Base-by-base conservation (phyloP, 2,329 filamentous ascomycete species). In the Paracamarosporium sp. region DNA sequence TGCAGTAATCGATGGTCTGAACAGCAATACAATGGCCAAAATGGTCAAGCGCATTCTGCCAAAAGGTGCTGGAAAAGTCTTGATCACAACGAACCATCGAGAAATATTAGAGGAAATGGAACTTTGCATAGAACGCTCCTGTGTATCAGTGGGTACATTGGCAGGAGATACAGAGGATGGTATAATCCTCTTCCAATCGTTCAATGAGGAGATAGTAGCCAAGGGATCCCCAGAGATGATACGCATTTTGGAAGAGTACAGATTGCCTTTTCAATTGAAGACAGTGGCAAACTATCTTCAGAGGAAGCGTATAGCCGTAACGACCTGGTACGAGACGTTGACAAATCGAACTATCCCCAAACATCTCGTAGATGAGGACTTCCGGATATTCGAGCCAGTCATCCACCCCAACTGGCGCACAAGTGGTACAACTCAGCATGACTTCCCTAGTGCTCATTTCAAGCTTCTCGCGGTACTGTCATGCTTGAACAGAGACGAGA, bases 1-100 rank as follows among this genome's bases (percentile, higher is more conserved):
- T 6, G 27, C 47, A n/a, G 51, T 54, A 1, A 22, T 54, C 12
- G 51, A 54, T 38, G 51, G 51, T 7, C 41, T 54, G 3, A 30
- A 54, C 24, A 22, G 15, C 9, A 24, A 6, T 17, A 2, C 28
- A 22, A 24, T 45, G n/a, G 50, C 24, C 7, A 15, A 17, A 8
- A n/a, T 22, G 6, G 25, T 52, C 2, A 35, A 27, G 24, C 2
- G 17, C 2, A 30, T 54, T 28, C 4, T 54, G 2, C 51, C 51
- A 2, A 44, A 20, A 45, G 17, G n/a, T 4, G 28, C 2, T 2
- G 50, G 36, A 13, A 38, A 53, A 33, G 15, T 35, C 11, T 36
- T 53, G 11, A 30, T 53, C 15, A 53, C 50, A 4, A 38, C 50
- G n/a, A 44, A 30, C 8, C 17, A 22, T 43, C 36, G 50, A 30